Percentiles rank a stretch among this genome's conserved stretches.
These are phyloP conservation scores for Chrysosporium keratinophilum DNA, from an alignment of 2,329 filamentous ascomycete species.

Conservation along the genomic window DNA sequence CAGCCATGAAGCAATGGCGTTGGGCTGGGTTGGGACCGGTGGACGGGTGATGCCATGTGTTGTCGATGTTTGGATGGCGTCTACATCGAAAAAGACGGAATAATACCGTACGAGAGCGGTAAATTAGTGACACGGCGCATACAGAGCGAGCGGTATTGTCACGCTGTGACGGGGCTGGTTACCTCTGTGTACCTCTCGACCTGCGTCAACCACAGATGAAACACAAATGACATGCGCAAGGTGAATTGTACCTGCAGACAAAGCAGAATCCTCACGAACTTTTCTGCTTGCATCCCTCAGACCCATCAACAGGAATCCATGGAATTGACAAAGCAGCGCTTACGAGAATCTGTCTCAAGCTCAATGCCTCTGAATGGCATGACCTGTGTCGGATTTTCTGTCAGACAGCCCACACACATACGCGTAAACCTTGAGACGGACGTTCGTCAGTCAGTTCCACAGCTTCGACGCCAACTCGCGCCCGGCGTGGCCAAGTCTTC, in stretches of 20 bases:
- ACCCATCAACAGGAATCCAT: not conserved
- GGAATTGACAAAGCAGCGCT: not conserved
- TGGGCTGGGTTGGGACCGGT: no score
- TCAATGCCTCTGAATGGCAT: no score
- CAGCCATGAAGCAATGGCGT: no score
- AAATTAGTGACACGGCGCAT: not conserved
- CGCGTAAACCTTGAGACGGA: no score
- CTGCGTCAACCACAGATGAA: constrained; percentile 1
- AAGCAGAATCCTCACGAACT: not conserved
- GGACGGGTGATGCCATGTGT: no score
- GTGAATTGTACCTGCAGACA: constrained; percentile 5
- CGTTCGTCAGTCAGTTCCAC: no score
- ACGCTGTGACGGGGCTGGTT: not conserved
- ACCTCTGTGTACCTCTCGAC: constrained; percentile 2
- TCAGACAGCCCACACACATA: no score
- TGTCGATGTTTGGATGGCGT: not conserved
- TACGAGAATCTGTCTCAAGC: not conserved
- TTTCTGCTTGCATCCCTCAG: not conserved
- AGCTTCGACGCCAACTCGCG: no score
- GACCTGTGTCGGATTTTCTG: no score
- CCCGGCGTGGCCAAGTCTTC: no score
- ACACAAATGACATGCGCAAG: constrained; percentile 5
- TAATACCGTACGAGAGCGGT: constrained; percentile 1
- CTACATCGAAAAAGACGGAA: not conserved
- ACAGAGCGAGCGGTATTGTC: not conserved